A percentile compares a stretch with the other conserved stretches of the same genome.
Conservation (phyloP, 2,329 filamentous ascomycete species). For the Fusarium secorum region DNA sequence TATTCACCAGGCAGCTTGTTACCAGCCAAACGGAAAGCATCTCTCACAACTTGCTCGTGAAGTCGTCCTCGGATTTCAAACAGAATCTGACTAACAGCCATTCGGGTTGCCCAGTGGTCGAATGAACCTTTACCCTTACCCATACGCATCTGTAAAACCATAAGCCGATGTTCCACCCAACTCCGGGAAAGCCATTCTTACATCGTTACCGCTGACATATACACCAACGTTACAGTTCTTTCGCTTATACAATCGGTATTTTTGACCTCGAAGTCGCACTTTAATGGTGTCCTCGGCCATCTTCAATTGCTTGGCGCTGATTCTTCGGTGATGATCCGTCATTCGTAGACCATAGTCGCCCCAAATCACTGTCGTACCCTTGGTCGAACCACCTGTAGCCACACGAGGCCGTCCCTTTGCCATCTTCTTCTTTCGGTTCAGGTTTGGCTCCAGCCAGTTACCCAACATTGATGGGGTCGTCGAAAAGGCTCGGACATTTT, state of each 20-base stretch:
- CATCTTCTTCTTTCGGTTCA: constrained; percentile 81
- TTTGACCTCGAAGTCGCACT: constrained; percentile 84
- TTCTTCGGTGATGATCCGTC: constrained; percentile 89
- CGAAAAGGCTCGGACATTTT: constrained; percentile 73
- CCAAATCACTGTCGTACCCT: constrained; percentile 95
- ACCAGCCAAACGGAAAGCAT: constrained; percentile 92
- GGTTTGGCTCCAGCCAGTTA: constrained; percentile 84
- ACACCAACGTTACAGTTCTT: constrained; percentile 94
- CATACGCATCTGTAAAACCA: constrained; percentile 77
- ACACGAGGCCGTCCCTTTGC: constrained; percentile 91
- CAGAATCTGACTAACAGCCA: constrained; percentile 88
- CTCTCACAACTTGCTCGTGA: constrained; percentile 92
- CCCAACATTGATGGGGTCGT: constrained; percentile 67
- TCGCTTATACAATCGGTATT: constrained; percentile 90
- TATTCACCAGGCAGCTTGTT: constrained; percentile 88
- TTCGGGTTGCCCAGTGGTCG: constrained; percentile 92
- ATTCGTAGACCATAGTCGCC: constrained; percentile 95
- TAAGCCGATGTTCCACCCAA: constrained; percentile 24
- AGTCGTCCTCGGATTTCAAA: constrained; percentile 92
- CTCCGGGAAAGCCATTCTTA: constrained; percentile 47
- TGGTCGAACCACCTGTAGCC: constrained; percentile 86
- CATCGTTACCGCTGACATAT: constrained; percentile 93
- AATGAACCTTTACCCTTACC: constrained; percentile 98
- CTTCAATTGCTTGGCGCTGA: constrained; percentile 86
- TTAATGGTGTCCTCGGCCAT: constrained; percentile 95